A percentile compares a stretch with the other conserved stretches of the same genome.
Conservation (phyloP, 768 basidiomycete genomes). For the Kwoniella newhampshirensis region DNA sequence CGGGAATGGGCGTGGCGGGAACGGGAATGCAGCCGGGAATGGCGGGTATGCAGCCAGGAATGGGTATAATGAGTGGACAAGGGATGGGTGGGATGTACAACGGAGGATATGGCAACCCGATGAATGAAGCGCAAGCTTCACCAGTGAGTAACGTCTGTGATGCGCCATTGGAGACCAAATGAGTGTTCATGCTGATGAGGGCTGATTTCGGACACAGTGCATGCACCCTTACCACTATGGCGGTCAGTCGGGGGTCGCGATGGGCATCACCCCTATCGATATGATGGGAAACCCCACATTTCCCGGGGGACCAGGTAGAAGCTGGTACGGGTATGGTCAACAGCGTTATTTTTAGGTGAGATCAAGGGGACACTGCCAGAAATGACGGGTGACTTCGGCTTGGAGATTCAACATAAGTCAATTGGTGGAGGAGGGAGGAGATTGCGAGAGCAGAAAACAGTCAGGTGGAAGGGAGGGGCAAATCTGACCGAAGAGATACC, state of each 20-base stretch:
- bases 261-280: slow-evolving; percentile 43
- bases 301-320: slow-evolving; percentile 40
- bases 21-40: slow-evolving; percentile 20
- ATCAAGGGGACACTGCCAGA: too few relatives aligned
- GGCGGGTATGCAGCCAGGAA: slow-evolving; percentile 17
- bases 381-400: too few relatives aligned
- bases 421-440: neutral
- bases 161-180: neutral
- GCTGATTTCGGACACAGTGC: neutral
- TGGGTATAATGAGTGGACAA: slow-evolving; percentile 15
- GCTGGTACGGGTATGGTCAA: slow-evolving; percentile 42
- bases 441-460: neutral
- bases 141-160: slow-evolving; percentile 32
- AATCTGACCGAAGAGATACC: neutral
- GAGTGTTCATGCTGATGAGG: neutral
- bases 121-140: slow-evolving; percentile 42
- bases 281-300: slow-evolving; percentile 44
- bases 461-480: neutral
- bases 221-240: slow-evolving; percentile 49
- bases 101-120: slow-evolving; percentile 19
- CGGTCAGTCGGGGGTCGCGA: slow-evolving; percentile 38
- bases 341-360: slow-evolving; percentile 21
- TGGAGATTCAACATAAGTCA: too few relatives aligned
- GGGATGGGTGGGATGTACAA: slow-evolving; percentile 21
- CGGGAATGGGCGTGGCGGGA: slow-evolving; percentile 27